Evolutionary conservation across 225 moss, liverwort and hornwort species (phyloP).

Genomic region (Neckera pumila): DNA sequence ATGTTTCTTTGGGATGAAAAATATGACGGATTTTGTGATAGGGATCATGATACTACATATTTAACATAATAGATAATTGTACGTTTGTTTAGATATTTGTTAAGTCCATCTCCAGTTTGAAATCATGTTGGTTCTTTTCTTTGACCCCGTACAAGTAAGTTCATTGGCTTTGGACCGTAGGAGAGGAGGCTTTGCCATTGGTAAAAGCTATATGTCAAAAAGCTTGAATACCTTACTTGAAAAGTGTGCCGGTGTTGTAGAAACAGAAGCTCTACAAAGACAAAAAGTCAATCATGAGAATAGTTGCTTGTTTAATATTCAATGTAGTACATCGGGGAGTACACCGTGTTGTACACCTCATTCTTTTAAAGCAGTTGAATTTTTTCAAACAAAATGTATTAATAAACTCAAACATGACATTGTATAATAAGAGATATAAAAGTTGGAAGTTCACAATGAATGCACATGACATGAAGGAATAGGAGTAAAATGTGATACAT

Average conservation of each 20-base stretch:
- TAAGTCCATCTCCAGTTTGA: neutral
- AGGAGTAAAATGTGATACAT: neutral
- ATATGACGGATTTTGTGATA: neutral
- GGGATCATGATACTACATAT: fast-evolving
- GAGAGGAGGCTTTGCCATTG: neutral
- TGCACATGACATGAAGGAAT: neutral
- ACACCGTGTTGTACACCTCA: too few relatives aligned
- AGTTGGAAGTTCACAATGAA: neutral
- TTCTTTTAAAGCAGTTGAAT: neutral
- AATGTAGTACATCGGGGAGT: too few relatives aligned
- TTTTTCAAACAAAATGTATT: neutral
- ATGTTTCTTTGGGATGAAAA: neutral
- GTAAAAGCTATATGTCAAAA: neutral
- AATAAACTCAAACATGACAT: neutral
- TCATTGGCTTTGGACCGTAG: fast-evolving
- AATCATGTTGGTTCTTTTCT: neutral
- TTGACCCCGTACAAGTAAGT: neutral
- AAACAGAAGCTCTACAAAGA: neutral
- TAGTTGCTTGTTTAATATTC: neutral
- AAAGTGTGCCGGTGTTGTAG: neutral
- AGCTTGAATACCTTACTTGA: neutral
- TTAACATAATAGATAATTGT: neutral
- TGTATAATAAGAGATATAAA: neutral
- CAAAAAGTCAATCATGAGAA: neutral
- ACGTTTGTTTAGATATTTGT: neutral